Evolutionary conservation across 257 asterid species (phyloP).

Genomic region (Nicotiana otophora): DNA sequence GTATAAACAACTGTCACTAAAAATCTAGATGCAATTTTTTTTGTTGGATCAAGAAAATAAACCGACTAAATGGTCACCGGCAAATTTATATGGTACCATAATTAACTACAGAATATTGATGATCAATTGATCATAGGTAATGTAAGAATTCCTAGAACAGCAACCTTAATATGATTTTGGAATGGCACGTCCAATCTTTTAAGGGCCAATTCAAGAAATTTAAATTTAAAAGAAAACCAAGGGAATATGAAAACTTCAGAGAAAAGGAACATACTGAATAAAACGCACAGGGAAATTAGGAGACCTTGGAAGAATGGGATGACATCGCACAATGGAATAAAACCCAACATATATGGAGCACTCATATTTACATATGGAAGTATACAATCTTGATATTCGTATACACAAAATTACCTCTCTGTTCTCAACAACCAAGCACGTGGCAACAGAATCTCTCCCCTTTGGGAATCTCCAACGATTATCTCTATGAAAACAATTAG

Average conservation of each 20-base stretch:
- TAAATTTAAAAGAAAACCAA: background rate
- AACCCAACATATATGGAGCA: conserved; percentile 22
- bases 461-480: conserved; percentile 22
- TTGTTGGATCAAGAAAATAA: background rate
- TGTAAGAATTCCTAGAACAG: background rate
- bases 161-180: background rate
- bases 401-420: conserved; percentile 52
- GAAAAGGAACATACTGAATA: background rate
- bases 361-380: conserved; percentile 22
- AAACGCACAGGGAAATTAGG: background rate
- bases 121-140: background rate
- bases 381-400: conserved; percentile 27
- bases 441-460: conserved; percentile 39
- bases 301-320: conserved; percentile 7
- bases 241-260: background rate
- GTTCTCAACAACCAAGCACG: conserved; percentile 31
- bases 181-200: background rate
- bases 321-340: conserved; percentile 12
- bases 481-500: conserved; percentile 20
- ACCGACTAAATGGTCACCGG: background rate
- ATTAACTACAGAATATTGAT: background rate
- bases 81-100: background rate
- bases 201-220: background rate
- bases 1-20: background rate
- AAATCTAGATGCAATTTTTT: background rate